Conservation (phyloP, 2,329 filamentous ascomycete species). For the Torrubiellomyces zombiae region DNA sequence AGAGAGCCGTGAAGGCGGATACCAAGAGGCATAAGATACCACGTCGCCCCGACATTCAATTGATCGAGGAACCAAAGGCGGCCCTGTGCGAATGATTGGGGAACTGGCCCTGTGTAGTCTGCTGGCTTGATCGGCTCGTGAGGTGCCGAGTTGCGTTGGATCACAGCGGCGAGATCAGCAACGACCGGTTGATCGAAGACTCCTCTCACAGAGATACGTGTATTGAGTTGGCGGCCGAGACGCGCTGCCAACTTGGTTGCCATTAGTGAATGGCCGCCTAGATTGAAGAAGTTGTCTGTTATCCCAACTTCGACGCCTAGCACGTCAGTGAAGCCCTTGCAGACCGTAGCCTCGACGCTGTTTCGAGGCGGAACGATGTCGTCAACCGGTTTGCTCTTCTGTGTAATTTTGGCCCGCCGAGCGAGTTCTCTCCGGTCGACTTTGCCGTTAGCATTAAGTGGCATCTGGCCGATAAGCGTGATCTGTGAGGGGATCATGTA, state of each 20-base stretch:
- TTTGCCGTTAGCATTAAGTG: conserved; percentile 11
- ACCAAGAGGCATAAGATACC: conserved; percentile 2
- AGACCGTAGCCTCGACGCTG: conserved; percentile 4
- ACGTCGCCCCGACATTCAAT: conserved; percentile 1
- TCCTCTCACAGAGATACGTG: conserved; percentile 4
- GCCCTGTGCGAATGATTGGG: conserved; percentile 2
- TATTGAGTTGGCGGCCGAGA: conserved; percentile 2
- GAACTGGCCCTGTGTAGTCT: too few relatives aligned
- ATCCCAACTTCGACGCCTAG: conserved; percentile 4
- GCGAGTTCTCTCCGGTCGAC: conserved; percentile 7
- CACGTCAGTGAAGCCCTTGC: conserved; percentile 4
- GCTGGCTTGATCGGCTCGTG: neutral
- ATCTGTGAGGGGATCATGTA: conserved; percentile 13
- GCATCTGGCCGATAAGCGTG: conserved; percentile 9
- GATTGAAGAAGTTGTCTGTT: conserved; percentile 6
- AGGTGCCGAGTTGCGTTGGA: neutral
- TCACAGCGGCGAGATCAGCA: conserved; percentile 2
- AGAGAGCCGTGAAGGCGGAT: conserved; percentile 1
- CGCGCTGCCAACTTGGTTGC: conserved; percentile 3
- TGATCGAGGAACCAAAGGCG: conserved; percentile 3
- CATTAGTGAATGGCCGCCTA: conserved; percentile 6
- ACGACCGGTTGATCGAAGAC: conserved; percentile 4
- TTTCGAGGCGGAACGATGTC: too few relatives aligned
- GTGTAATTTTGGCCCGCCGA: too few relatives aligned
- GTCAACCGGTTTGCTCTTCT: too few relatives aligned